Evolutionary conservation across 371 early-diverging fungal species (phyloP).

Genomic region (Actinomortierella ambigua): DNA sequence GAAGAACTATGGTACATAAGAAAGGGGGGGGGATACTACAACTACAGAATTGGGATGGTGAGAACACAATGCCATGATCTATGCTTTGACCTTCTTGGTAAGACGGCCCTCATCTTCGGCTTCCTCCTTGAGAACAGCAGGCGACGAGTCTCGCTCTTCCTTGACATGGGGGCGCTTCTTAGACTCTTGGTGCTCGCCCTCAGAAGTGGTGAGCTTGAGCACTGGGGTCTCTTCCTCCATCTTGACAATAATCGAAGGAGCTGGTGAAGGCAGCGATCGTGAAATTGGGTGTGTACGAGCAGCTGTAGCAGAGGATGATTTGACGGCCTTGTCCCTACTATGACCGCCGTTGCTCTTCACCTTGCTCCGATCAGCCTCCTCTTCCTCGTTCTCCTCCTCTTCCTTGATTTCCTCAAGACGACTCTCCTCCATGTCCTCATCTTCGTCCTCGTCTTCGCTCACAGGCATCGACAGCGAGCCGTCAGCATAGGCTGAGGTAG

Average conservation of each 20-base stretch:
- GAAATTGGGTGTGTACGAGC: too few species aligned
- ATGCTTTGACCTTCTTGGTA: constrained; percentile 30
- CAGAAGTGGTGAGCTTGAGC: too few species aligned
- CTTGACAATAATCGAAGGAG: constrained; percentile 19
- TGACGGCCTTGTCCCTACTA: too few species aligned
- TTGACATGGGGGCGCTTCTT: constrained; percentile 12
- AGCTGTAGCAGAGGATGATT: too few species aligned
- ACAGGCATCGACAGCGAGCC: constrained; percentile 46
- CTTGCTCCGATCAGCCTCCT: too few species aligned
- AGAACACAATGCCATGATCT: not conserved
- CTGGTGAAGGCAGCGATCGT: too few species aligned
- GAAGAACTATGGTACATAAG: constrained; percentile 4
- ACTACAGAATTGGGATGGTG: not conserved
- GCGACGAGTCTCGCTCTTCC: not conserved
- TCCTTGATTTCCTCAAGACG: constrained; percentile 44
- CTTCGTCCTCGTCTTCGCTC: constrained; percentile 41
- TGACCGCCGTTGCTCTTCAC: too few species aligned
- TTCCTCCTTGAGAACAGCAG: not conserved
- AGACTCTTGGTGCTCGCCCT: not conserved
- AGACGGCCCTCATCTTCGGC: constrained; percentile 4
- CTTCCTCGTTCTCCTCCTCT: constrained; percentile 21
- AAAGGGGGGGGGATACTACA: not conserved
- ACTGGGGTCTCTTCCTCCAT: constrained; percentile 15
- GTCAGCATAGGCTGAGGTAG: constrained; percentile 39
- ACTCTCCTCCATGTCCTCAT: constrained; percentile 11